Base-by-base conservation (phyloP, 345 rosid species). In the Populus deltoides region DNA sequence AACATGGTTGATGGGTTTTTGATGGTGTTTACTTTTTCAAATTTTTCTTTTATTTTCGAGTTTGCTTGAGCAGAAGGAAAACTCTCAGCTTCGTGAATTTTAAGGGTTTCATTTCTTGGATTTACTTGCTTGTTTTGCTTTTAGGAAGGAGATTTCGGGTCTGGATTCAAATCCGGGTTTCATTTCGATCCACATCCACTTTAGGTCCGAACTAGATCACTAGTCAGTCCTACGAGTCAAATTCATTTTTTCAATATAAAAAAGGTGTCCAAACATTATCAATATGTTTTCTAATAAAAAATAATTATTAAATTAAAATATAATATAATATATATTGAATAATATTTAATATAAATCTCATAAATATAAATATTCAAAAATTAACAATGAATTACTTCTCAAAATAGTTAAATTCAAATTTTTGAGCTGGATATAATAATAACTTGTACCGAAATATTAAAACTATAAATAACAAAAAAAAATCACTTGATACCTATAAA, bases 31-130 rank as follows among this genome's bases (percentile, higher is more conserved):
- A 53, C 11, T 33, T 36, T 63, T 72, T 5, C 38, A 65, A 22
- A 36, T 25, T 57, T n/a, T n/a, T 33, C 38, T 33, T 59, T 13
- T 45, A 11, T 66, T 55, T 33, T 43, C 25, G 12, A 49, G 55
- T 67, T 91, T 70, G 91, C 92, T 92, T 92, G 94, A 39, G 53
- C 77, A 81, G 83, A 75, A 85, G 93, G 87, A 78, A 83, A 90
- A 73, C 39, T 33, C 36, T n/a, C 4, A 80, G 45, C 69, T 33
- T 33, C 57, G 70, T 55, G 68, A n/a, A 10, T 36, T 55, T 57
- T 33, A n/a, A 10, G 20, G 47, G 8, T 18, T 63, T 15, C 47
- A 36, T 71, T 72, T 68, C 33, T 33, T 10, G 39, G 15, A 25
- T 38, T 63, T 81, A 49, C 15, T 17, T 33, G 12, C 22, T 7